Evolutionary conservation across 352 stramenopile species (phyloP), one percentile per base, ranked within the genome.

Genomic region (Phytophthora hybrid): DNA sequence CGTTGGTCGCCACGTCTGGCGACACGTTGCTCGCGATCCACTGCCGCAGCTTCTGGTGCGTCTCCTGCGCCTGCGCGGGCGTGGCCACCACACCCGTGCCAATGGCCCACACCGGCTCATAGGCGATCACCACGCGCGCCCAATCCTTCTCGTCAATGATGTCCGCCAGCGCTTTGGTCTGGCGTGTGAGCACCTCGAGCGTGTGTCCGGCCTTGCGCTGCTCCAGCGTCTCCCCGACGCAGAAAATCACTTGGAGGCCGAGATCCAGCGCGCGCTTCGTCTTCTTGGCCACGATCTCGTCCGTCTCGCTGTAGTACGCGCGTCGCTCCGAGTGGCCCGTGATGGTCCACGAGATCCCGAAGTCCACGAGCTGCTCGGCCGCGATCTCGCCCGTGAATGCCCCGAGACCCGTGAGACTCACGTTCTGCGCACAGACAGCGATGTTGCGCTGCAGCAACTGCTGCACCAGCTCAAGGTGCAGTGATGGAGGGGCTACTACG

Each of bases 21-120:
- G 85, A 94, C 46, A 98, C 87, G 18, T 91, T 88, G 29, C 37
- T 49, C 2, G 82, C 77, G 63, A 98, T 82, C 83, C 87, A 98
- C 21, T 86, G 69, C 23, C 93, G 81, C 29, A 95, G 69, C 64
- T 95, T 93, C 73, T 97, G 89, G 82, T 98, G 94, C 1, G 91
- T 84, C 19, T 93, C 90, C 83, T 99, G 97, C 2, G 97, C 97
- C 81, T 99, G 97, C 71, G 97, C 95, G 4, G 97, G 94, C 32
- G 95, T 98, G 53, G 97, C 97, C n/a, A 97, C 97, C 41, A 99
- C 88, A 11, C 97, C 97, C 59, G 97, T 99, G 76, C 97, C 97
- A 79, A 99, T 99, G 34, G 97, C 97, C 97, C 97, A 99, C 69
- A 99, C 98, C 16, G 97, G 97, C 79, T 98, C 95, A 77, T 99